Conservation (phyloP, 768 basidiomycete species). For the Tulasnella calospora region DNA sequence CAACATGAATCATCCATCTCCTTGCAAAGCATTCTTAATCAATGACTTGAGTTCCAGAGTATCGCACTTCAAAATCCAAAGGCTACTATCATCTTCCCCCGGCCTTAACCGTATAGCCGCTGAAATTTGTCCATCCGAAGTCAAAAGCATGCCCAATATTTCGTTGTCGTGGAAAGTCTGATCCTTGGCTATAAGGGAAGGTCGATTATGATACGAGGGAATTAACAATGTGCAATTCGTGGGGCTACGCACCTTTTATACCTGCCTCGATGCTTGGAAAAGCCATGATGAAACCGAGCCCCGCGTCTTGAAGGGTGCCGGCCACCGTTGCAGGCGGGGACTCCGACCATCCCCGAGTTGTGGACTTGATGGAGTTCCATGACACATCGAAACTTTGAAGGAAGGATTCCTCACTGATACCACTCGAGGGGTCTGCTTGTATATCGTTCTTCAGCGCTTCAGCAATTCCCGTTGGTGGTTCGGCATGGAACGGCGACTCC, state of each 20-base stretch:
- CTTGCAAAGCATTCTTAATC: neutral
- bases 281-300: slow-evolving; percentile 5
- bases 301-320: slow-evolving; percentile 39
- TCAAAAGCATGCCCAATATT: slow-evolving; percentile 9
- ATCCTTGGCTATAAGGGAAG: neutral
- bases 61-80: slow-evolving; percentile 30
- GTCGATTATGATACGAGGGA: neutral
- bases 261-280: neutral
- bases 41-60: neutral
- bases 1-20: neutral
- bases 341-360: slow-evolving; percentile 64
- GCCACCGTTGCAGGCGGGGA: slow-evolving; percentile 51
- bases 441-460: slow-evolving; percentile 1
- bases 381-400: slow-evolving; percentile 43
- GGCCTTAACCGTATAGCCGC: slow-evolving; percentile 27
- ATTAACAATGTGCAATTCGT: neutral
- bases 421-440: neutral
- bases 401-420: slow-evolving; percentile 7
- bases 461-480: slow-evolving; percentile 35
- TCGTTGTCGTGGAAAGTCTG: neutral
- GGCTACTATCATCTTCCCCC: slow-evolving; percentile 29
- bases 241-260: neutral
- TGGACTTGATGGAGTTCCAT: slow-evolving; percentile 50
- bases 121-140: neutral
- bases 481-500: slow-evolving; percentile 62